These are phyloP conservation scores for Craspedostauros australis DNA, from an alignment of 108 stramenopile genomes.

Conservation along the genomic window DNA sequence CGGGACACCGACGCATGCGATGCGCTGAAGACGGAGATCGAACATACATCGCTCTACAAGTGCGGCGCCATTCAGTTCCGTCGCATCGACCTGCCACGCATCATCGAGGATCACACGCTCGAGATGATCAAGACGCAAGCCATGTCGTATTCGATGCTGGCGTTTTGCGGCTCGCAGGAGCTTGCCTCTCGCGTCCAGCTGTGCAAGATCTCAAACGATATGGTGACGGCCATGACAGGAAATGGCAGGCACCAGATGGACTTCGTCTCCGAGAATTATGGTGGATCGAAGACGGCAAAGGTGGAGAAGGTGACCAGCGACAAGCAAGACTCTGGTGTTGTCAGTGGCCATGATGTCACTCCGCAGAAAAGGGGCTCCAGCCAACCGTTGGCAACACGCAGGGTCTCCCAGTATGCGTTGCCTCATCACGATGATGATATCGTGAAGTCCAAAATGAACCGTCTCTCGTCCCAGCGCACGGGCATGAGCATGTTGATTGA, in stretches of 20 bases:
- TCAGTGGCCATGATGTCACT: too few species aligned
- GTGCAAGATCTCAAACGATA: constrained; percentile 29
- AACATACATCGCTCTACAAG: constrained; percentile 10
- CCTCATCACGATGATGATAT: too few species aligned
- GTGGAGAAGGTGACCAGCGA: not conserved
- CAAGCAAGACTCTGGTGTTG: not conserved
- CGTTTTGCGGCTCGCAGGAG: constrained; percentile 30
- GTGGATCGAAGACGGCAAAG: constrained; percentile 22
- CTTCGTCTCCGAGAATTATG: constrained; percentile 33
- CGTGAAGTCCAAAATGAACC: too few species aligned
- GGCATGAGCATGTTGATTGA: too few species aligned
- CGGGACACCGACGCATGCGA: constrained; percentile 11
- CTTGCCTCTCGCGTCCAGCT: constrained; percentile 5
- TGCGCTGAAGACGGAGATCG: constrained; percentile 14
- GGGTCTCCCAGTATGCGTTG: too few species aligned
- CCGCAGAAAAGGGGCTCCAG: too few species aligned
- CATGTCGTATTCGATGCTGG: constrained; percentile 22
- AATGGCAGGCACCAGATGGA: constrained; percentile 32
- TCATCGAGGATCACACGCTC: constrained; percentile 29
- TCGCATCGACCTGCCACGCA: constrained; percentile 12
- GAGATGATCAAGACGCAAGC: constrained; percentile 12
- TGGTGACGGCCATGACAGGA: constrained; percentile 29
- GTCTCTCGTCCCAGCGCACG: too few species aligned
- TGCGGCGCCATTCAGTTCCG: constrained; percentile 9
- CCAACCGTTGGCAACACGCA: too few species aligned